phyloP scores from a whole-genome alignment of 495 filamentous ascomycete species.

The Paragyromitra xinjiangensis region DNA sequence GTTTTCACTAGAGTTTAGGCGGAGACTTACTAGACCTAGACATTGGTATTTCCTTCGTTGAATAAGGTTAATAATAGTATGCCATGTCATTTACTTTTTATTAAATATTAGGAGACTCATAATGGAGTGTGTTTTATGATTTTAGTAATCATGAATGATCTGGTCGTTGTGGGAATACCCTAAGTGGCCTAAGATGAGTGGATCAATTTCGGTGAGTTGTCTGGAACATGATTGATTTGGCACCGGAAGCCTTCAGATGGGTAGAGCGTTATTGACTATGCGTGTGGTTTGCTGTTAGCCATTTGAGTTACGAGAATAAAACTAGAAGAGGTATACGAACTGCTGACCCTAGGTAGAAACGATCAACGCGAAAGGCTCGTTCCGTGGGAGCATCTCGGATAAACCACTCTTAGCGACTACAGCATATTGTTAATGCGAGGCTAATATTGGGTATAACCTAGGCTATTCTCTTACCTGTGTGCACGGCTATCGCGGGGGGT shows the following conservation, averaged over 20 bases:
- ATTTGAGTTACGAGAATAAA: no score
- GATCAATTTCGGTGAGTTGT: no score
- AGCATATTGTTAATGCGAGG: neutral
- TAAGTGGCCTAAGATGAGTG: no score
- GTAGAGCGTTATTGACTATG: no score
- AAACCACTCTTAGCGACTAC: neutral
- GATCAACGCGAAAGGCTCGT: neutral
- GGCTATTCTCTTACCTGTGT: neutral
- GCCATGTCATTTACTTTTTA: neutral
- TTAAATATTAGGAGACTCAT: neutral
- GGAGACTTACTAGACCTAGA: neutral
- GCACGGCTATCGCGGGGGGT: no score
- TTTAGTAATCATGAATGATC: neutral
- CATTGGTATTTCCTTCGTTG: neutral
- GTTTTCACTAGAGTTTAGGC: neutral
- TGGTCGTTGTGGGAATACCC: neutral
- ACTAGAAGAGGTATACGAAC: no score
- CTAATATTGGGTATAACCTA: neutral
- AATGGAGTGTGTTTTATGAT: neutral
- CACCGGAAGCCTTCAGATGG: no score
- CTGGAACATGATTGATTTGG: no score
- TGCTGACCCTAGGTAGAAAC: neutral
- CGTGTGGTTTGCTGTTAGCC: no score
- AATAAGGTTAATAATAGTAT: neutral
- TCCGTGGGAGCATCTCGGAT: neutral